Evolutionary conservation across 495 filamentous ascomycete species (phyloP).

Genomic region (Xylaria sp.): DNA sequence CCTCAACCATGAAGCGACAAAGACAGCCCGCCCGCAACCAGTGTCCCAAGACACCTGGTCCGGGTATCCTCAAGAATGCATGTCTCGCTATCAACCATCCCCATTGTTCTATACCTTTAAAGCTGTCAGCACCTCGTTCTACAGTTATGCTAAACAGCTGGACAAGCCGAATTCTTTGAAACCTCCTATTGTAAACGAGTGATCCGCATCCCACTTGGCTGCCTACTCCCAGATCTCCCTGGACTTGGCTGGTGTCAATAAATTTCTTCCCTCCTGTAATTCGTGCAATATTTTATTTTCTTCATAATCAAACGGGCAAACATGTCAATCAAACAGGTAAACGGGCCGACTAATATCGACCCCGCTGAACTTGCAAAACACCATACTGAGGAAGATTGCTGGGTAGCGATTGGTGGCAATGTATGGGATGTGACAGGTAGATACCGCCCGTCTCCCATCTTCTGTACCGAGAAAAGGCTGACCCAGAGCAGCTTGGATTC

Average conservation of each 20-base stretch:
- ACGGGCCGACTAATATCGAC: no score
- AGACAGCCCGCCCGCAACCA: constrained; percentile 22
- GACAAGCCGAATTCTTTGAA: background rate
- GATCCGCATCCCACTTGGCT: background rate
- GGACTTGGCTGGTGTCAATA: background rate
- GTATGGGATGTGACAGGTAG: constrained; percentile 7
- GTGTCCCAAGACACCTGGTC: background rate
- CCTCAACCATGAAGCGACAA: background rate
- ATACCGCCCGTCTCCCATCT: background rate
- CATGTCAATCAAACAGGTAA: background rate
- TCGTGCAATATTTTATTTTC: background rate
- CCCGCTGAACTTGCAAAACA: background rate
- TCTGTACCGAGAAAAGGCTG: background rate
- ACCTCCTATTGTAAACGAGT: background rate
- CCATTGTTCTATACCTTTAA: constrained; percentile 6
- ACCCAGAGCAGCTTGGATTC: background rate
- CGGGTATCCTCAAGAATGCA: constrained; percentile 8
- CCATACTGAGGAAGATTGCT: background rate
- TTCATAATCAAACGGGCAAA: background rate
- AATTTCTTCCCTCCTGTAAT: background rate
- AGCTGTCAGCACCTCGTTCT: background rate
- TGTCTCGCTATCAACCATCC: background rate
- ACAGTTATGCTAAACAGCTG: background rate
- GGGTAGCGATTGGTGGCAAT: background rate
- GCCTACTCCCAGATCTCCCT: background rate